These are phyloP conservation scores for Sporothrix schenckii DNA, from an alignment of 2,329 filamentous ascomycete genomes.

Conservation along the genomic window DNA sequence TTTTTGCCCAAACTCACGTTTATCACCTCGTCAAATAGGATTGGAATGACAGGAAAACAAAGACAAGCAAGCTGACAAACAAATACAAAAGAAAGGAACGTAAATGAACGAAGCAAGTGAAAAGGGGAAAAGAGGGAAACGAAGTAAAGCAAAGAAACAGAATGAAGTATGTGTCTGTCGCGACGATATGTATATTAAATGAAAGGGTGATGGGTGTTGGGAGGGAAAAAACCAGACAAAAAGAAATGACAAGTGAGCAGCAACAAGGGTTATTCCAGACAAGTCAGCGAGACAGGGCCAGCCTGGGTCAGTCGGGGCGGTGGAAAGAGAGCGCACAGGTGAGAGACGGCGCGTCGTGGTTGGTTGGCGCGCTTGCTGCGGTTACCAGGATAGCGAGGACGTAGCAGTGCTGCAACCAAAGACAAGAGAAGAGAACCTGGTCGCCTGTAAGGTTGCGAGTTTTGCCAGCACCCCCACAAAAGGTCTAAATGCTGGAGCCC, in stretches of 20 bases:
- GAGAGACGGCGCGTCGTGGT: conserved; percentile 34
- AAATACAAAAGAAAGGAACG: conserved; percentile 22
- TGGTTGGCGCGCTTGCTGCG: conserved; percentile 30
- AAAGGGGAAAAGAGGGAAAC: conserved; percentile 5
- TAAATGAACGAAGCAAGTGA: conserved; percentile 18
- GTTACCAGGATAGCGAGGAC: conserved; percentile 17
- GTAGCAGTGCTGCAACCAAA: conserved; percentile 28
- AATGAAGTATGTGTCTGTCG: conserved; percentile 2
- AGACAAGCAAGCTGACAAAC: background rate
- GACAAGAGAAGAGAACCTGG: conserved; percentile 23
- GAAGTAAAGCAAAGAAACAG: conserved; percentile 16
- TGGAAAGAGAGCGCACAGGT: background rate
- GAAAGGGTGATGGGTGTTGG: conserved; percentile 6
- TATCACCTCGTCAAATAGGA: background rate
- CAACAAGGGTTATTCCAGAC: conserved; percentile 5
- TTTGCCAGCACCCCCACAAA: conserved; percentile 26
- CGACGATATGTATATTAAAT: conserved; percentile 30
- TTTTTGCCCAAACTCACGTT: conserved; percentile 18
- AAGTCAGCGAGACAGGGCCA: conserved; percentile 13
- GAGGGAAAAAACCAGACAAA: conserved; percentile 9
- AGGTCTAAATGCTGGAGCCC: conserved; percentile 25
- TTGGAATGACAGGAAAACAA: background rate
- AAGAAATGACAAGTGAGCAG: conserved; percentile 15
- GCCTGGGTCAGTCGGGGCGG: conserved; percentile 7
- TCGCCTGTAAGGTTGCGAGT: background rate